Evolutionary conservation across 73 alveolate genomes (phyloP).

Genomic region (Loxodes magnus): DNA sequence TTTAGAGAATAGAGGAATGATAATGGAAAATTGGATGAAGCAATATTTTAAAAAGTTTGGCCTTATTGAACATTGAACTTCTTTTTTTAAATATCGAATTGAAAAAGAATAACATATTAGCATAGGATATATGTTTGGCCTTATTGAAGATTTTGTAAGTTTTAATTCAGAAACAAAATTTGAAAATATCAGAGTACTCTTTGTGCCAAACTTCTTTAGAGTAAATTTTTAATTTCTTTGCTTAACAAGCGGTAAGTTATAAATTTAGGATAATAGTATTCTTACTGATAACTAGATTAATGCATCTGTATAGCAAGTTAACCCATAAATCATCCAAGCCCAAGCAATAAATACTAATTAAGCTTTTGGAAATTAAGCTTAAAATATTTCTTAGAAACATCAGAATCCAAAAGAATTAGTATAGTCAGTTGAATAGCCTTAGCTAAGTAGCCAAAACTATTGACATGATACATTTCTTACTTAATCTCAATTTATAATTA

Average conservation of each 20-base stretch:
- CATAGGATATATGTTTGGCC: constrained; percentile 27
- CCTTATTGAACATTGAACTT: constrained; percentile 32
- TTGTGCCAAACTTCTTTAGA: constrained; percentile 36
- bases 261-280: too few species aligned
- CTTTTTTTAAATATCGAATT: constrained; percentile 29
- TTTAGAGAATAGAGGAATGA: constrained; percentile 19
- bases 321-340: too few species aligned
- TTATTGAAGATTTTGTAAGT: constrained; percentile 23
- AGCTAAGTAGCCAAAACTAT: too few species aligned
- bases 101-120: constrained; percentile 7
- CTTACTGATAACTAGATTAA: too few species aligned
- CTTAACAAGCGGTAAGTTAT: constrained; percentile 10
- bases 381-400: too few species aligned
- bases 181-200: constrained; percentile 18
- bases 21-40: constrained; percentile 10
- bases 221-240: constrained; percentile 37
- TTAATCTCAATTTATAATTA: too few species aligned
- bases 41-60: constrained; percentile 16
- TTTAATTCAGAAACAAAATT: constrained; percentile 14
- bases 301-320: too few species aligned
- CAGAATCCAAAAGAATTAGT: too few species aligned
- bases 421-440: too few species aligned
- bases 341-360: too few species aligned
- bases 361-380: too few species aligned
- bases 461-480: too few species aligned